Evolutionary conservation across 2,329 filamentous ascomycete genomes (phyloP).

Genomic region (Cladosporium sp.): DNA sequence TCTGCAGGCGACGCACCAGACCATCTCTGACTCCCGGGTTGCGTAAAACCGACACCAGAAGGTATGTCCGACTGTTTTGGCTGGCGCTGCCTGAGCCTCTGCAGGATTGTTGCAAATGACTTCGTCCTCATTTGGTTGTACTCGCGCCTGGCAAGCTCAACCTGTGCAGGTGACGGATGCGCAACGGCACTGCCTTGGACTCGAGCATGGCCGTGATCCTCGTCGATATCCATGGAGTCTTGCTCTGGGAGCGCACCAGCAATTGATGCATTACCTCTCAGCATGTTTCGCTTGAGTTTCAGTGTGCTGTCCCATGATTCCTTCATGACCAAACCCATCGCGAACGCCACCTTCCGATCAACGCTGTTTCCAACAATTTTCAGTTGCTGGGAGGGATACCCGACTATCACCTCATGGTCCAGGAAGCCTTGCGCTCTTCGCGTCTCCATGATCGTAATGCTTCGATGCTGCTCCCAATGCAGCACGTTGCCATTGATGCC

Average conservation of each 20-base stretch:
- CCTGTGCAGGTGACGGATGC: background rate
- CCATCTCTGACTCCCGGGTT: background rate
- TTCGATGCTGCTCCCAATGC: slow-evolving; percentile 68
- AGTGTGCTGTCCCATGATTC: slow-evolving; percentile 52
- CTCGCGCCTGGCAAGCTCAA: background rate
- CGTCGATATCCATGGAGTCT: background rate
- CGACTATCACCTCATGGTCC: slow-evolving; percentile 71
- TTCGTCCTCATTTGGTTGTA: background rate
- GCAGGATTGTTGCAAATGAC: background rate
- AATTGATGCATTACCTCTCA: background rate
- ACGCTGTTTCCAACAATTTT: slow-evolving; percentile 77
- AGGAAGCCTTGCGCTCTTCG: slow-evolving; percentile 69
- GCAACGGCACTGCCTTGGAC: background rate
- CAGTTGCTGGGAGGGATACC: slow-evolving; percentile 58
- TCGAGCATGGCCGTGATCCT: background rate
- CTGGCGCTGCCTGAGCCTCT: background rate
- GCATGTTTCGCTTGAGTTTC: slow-evolving; percentile 1
- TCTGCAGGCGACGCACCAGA: background rate
- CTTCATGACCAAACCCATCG: slow-evolving; percentile 64
- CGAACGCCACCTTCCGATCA: slow-evolving; percentile 66
- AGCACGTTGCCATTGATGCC: slow-evolving; percentile 56
- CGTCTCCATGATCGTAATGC: slow-evolving; percentile 66
- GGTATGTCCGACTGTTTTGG: background rate
- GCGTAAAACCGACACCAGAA: background rate
- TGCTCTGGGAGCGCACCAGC: background rate